phyloP scores from a whole-genome alignment of 345 rosid genomes.

The Citrus trifoliata region DNA sequence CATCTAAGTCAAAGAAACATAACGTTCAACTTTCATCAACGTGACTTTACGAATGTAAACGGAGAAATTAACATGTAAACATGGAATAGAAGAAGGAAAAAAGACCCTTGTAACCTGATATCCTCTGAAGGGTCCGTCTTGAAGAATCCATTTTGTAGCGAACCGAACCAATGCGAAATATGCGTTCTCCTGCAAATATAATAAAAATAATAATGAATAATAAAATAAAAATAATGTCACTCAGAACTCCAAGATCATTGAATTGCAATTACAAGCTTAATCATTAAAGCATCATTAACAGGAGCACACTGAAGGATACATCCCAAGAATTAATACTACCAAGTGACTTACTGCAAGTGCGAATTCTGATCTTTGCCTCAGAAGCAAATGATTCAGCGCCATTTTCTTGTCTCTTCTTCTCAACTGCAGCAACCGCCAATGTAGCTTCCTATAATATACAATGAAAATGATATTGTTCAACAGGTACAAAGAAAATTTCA shows the following conservation, averaged over 20 bases:
- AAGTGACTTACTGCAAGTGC: conserved; percentile 46
- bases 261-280: neutral
- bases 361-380: conserved; percentile 40
- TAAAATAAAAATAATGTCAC: neutral
- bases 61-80: neutral
- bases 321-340: neutral
- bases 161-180: conserved; percentile 79
- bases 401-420: conserved; percentile 59
- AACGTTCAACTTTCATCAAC: neutral
- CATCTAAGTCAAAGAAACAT: conserved; percentile 37
- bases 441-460: conserved; percentile 72
- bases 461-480: conserved; percentile 7
- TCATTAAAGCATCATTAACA: conserved; percentile 10
- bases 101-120: conserved; percentile 45
- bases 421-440: conserved; percentile 77
- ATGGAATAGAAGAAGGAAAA: neutral
- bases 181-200: conserved; percentile 54
- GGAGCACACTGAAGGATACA: neutral
- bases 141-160: conserved; percentile 94
- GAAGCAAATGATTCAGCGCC: conserved; percentile 29
- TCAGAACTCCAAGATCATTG: neutral
- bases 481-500: neutral
- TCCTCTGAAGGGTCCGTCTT: conserved; percentile 84
- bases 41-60: neutral
- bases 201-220: neutral